Evolutionary conservation across 768 basidiomycete genomes (phyloP).

Genomic region (Neoboletus magnificus): DNA sequence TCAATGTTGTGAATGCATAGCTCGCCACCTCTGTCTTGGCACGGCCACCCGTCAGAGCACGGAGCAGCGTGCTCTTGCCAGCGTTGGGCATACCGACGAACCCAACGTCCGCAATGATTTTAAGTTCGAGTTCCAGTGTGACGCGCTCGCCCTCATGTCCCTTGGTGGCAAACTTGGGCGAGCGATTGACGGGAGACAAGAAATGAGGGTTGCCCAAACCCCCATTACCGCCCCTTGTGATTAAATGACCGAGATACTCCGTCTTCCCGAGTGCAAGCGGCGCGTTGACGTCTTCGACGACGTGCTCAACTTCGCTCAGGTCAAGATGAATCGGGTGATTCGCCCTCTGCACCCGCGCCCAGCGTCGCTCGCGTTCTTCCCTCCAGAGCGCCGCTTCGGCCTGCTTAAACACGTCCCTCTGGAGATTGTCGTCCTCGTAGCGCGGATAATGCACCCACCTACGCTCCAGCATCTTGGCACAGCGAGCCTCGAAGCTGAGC

Average conservation of each 20-base stretch:
- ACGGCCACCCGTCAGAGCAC: constrained; percentile 82
- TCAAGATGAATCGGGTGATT: constrained; percentile 54
- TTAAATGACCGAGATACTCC: constrained; percentile 56
- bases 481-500: constrained; percentile 44
- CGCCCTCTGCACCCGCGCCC: constrained; percentile 42
- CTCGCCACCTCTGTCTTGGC: constrained; percentile 82
- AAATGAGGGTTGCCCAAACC: constrained; percentile 92
- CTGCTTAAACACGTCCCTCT: constrained; percentile 64
- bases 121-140: constrained; percentile 87
- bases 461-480: constrained; percentile 57
- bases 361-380: constrained; percentile 59
- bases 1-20: constrained; percentile 94
- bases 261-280: constrained; percentile 59
- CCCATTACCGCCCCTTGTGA: constrained; percentile 75
- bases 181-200: constrained; percentile 59
- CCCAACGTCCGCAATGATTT: constrained; percentile 91
- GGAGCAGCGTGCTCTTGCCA: constrained; percentile 87
- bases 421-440: constrained; percentile 56
- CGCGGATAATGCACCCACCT: constrained; percentile 83
- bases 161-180: constrained; percentile 83
- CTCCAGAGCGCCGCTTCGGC: constrained; percentile 60
- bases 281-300: constrained; percentile 37
- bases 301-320: constrained; percentile 50
- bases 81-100: constrained; percentile 96
- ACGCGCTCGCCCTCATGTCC: constrained; percentile 71